Evolutionary conservation across 2,329 filamentous ascomycete genomes (phyloP).

Genomic region (Monilinia fructicola): DNA sequence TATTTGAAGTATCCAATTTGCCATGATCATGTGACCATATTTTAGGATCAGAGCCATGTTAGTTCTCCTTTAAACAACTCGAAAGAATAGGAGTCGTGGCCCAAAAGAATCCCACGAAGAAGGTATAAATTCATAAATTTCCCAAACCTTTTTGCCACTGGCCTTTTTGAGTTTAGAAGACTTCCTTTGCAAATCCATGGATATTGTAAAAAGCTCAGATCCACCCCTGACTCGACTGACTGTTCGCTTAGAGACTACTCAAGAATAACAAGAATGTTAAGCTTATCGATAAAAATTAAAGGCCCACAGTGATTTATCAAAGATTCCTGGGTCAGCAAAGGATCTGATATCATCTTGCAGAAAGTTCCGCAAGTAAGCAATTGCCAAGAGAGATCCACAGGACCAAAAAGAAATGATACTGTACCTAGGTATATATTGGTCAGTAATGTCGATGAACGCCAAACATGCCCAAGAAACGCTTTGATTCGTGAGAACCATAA

Average conservation of each 20-base stretch:
- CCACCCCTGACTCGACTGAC: conserved; percentile 4
- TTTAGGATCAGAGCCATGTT: not conserved
- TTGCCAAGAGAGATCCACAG: conserved; percentile 11
- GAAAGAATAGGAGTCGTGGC: not conserved
- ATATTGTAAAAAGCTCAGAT: not conserved
- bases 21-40: conserved; percentile 14
- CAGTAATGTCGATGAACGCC: too few relatives aligned
- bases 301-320: conserved; percentile 14
- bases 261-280: not conserved
- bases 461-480: not conserved
- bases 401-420: not conserved
- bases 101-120: not conserved
- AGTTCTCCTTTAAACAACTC: not conserved
- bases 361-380: conserved; percentile 10
- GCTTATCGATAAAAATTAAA: conserved; percentile 14
- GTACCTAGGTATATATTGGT: not conserved
- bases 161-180: not conserved
- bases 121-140: not conserved
- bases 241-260: not conserved
- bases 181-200: not conserved
- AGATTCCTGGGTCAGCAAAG: conserved; percentile 11
- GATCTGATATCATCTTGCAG: conserved; percentile 25
- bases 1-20: not conserved
- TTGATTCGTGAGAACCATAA: conserved; percentile 15
- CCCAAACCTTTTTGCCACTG: too few relatives aligned